Conservation (phyloP, 2,329 filamentous ascomycete genomes). For the Capronia epimyces region DNA sequence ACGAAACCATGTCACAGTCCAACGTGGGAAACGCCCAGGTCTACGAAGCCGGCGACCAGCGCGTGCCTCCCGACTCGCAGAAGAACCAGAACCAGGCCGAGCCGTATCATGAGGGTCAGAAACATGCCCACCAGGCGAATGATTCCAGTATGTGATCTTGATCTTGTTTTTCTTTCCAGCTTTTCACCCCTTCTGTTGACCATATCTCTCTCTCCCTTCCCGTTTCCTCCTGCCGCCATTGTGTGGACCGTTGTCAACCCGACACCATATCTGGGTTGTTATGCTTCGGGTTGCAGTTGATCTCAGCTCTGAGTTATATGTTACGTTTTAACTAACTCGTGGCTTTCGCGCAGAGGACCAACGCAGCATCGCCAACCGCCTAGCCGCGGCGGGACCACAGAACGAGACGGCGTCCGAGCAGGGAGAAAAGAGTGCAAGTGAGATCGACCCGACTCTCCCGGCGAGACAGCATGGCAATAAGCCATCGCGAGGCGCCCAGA, state of each 20-base stretch:
- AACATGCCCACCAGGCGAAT: constrained; percentile 60
- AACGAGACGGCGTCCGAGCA: constrained; percentile 20
- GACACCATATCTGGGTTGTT: too few relatives aligned
- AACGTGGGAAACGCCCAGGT: constrained; percentile 61
- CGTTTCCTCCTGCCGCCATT: too few relatives aligned
- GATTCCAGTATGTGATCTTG: constrained; percentile 59
- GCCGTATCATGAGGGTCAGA: constrained; percentile 66
- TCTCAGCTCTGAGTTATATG: too few relatives aligned
- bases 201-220: too few relatives aligned
- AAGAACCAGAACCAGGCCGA: constrained; percentile 44
- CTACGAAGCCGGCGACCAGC: constrained; percentile 75
- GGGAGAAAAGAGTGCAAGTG: constrained; percentile 28
- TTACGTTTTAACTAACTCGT: background rate
- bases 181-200: too few relatives aligned
- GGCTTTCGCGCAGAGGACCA: constrained; percentile 36
- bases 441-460: constrained; percentile 39
- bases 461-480: constrained; percentile 43
- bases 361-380: constrained; percentile 43
- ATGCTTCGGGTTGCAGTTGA: too few relatives aligned
- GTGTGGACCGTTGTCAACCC: too few relatives aligned
- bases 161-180: too few relatives aligned
- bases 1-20: constrained; percentile 37
- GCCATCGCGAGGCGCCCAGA: constrained; percentile 44
- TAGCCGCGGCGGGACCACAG: constrained; percentile 32
- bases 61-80: constrained; percentile 54